Evolutionary conservation across 192 early-diverging fungal species (phyloP), one percentile per base, ranked within the genome.

Genomic region (Phycomyces blakesleeanus): DNA sequence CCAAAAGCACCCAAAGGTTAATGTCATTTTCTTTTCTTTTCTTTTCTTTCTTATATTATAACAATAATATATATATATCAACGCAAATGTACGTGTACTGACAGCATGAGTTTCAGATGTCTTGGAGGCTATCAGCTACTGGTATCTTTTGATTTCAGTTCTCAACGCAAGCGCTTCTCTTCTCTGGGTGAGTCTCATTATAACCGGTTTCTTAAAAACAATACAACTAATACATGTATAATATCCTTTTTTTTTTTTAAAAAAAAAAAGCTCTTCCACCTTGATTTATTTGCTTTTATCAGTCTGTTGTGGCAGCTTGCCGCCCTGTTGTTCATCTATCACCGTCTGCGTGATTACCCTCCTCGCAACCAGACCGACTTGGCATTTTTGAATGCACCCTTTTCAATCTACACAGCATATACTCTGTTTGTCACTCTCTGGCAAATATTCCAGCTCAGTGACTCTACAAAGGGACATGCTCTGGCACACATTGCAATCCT

Each of bases 331-430:
- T 68, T 74, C 26, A 27, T 73, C 15, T 78, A 76, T 22, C 52
- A 73, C 25, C 68, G 66, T 42, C 41, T 78, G 10, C 55, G 56
- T 52, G 52, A 64, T 56, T 78, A 62, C 53, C 77, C 77, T 59
- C 71, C 77, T 3, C 64, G 72, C 21, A 66, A 76, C 51, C 18
- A 64, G 39, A 34, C 21, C 7, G 77, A 78, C 59, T 39, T 37
- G n/a, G 18, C 76, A 9, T 73, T 78, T 11, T 24, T 78, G 12
- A 76, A 76, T 56, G 71, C 68, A 20, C 71, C 74, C 16, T 78
- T 78, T 56, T 73, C 77, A 16, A 78, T 78, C 11, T 73, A 71
- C 53, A 62, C 74, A 8, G 56, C 71, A 5, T 70, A 63, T 41
- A 57, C 49, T 15, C 12, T 73, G 2, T 64, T 70, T 54, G 61